A percentile compares a stretch with the other conserved stretches of the same genome.
These are phyloP conservation scores for Coemansia reversa DNA, from an alignment of 192 early-diverging fungal genomes.

Conservation along the genomic window DNA sequence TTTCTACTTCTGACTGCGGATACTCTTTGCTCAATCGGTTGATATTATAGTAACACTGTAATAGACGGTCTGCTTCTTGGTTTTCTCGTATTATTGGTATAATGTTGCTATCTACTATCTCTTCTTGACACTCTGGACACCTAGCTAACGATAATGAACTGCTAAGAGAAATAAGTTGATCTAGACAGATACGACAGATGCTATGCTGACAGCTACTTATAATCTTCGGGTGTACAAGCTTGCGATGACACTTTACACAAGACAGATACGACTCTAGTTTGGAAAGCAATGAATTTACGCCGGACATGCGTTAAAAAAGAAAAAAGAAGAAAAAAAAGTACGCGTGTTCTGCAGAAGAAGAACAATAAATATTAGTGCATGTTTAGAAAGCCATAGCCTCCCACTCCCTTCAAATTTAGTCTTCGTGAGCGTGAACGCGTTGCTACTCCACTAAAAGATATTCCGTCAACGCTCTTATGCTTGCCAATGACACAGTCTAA, in stretches of 20 bases:
- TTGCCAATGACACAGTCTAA: neutral
- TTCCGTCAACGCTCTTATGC: neutral
- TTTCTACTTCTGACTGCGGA: neutral
- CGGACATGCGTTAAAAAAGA: slow-evolving; percentile 6
- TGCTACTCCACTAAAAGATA: neutral
- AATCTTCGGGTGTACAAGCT: slow-evolving; percentile 7
- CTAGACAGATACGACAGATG: slow-evolving; percentile 24
- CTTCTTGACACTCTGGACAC: slow-evolving; percentile 18
- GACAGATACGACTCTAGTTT: slow-evolving; percentile 8
- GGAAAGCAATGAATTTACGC: neutral
- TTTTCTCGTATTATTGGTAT: neutral
- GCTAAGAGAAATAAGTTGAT: slow-evolving; percentile 7
- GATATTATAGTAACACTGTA: slow-evolving; percentile 16
- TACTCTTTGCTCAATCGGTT: neutral
- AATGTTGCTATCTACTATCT: neutral
- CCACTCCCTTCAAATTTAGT: no score
- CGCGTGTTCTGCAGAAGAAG: neutral
- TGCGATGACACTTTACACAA: slow-evolving; percentile 12
- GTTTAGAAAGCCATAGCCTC: neutral
- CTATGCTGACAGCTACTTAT: slow-evolving; percentile 7
- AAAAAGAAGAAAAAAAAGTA: neutral
- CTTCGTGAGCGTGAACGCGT: neutral
- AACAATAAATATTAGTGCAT: neutral
- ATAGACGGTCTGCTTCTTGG: neutral
- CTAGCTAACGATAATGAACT: neutral